Evolutionary conservation across 768 basidiomycete genomes (phyloP).

Genomic region (Mycena filopes): DNA sequence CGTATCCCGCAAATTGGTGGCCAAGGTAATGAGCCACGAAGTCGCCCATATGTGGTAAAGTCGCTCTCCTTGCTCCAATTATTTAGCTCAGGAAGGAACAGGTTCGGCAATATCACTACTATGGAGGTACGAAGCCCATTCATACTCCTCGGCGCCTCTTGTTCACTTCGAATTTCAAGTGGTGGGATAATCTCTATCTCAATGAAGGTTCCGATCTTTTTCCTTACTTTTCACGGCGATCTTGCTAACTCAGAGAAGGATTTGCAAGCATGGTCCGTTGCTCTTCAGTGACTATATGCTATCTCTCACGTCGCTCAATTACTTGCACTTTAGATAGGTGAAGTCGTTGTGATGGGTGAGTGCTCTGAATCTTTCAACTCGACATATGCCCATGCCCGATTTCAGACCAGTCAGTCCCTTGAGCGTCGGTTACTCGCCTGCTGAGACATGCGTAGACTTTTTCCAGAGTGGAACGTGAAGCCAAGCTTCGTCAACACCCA

Average conservation of each 20-base stretch:
- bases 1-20: conserved; percentile 78
- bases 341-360: conserved; percentile 81
- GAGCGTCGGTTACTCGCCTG: neutral
- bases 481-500: conserved; percentile 83
- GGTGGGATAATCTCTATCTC: conserved; percentile 89
- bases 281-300: too few species aligned
- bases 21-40: conserved; percentile 84
- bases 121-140: conserved; percentile 49
- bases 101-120: conserved; percentile 94
- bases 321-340: conserved; percentile 84
- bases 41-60: conserved; percentile 81
- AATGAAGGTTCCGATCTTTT: conserved; percentile 70
- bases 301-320: neutral
- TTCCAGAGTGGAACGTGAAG: conserved; percentile 88
- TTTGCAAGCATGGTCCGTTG: conserved; percentile 80
- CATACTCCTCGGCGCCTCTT: too few species aligned
- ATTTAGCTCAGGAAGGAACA: conserved; percentile 19
- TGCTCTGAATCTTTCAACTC: conserved; percentile 17
- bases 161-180: conserved; percentile 54
- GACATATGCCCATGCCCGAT: too few species aligned
- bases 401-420: conserved; percentile 60
- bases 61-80: conserved; percentile 28
- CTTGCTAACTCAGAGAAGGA: conserved; percentile 51
- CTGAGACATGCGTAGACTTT: conserved; percentile 54
- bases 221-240: neutral